Conservation (phyloP, 345 rosid genomes). For the Brassica napus region DNA sequence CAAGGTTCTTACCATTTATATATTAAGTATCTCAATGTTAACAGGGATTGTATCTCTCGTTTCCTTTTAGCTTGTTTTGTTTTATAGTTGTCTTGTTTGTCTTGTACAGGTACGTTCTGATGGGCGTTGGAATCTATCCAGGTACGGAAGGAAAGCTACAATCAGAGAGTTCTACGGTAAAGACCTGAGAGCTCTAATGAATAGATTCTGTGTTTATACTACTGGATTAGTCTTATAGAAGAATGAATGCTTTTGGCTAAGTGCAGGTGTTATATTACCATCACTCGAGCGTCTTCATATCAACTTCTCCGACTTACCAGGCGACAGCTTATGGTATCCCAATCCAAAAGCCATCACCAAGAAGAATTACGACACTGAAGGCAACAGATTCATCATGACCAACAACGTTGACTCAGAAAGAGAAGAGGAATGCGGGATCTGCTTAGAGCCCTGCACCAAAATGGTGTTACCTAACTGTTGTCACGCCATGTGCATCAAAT, state of each 20-base stretch:
- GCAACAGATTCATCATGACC: constrained; percentile 34
- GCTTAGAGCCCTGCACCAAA: constrained; percentile 93
- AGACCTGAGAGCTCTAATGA: neutral
- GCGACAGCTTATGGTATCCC: constrained; percentile 35
- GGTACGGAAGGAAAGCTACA: constrained; percentile 85
- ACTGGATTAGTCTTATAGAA: neutral
- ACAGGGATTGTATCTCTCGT: neutral
- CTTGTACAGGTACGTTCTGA: constrained; percentile 63
- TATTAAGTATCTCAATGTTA: neutral
- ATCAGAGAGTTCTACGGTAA: constrained; percentile 84
- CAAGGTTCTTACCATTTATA: constrained; percentile 52
- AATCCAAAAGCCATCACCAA: constrained; percentile 41
- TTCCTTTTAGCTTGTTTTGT: constrained; percentile 22
- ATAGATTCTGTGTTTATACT: neutral
- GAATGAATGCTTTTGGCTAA: neutral
- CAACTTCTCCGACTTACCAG: constrained; percentile 52
- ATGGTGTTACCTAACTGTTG: constrained; percentile 93
- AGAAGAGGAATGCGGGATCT: constrained; percentile 97
- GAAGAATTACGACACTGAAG: constrained; percentile 49
- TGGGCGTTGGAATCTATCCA: constrained; percentile 53
- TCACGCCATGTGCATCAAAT: constrained; percentile 96
- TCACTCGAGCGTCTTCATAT: constrained; percentile 75
- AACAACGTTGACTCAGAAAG: constrained; percentile 66
- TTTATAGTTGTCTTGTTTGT: constrained; percentile 30
- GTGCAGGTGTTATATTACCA: constrained; percentile 80